Evolutionary conservation across 345 rosid genomes (phyloP).

Genomic region (Linum usitatissimum): DNA sequence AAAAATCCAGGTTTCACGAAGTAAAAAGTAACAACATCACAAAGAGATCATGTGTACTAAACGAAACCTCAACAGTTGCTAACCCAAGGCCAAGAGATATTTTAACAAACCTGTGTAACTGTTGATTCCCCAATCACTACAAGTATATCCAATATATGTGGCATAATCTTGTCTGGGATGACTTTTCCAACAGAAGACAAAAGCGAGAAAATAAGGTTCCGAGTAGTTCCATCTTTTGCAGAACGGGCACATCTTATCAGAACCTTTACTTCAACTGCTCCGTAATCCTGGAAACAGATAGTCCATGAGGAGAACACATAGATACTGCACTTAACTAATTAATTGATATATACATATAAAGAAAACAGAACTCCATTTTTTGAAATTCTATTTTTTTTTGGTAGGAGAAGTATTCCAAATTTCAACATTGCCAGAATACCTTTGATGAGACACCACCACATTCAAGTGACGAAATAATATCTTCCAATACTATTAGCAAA

Average conservation of each 20-base stretch:
- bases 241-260: slow-evolving; percentile 57
- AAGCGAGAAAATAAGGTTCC: slow-evolving; percentile 53
- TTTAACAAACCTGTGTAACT: slow-evolving; percentile 58
- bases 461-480: slow-evolving; percentile 37
- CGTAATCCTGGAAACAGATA: slow-evolving; percentile 42
- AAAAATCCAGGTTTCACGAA: no score
- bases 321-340: no score
- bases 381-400: no score
- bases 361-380: no score
- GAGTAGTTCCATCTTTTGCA: slow-evolving; percentile 45
- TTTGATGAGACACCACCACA: slow-evolving; percentile 25
- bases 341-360: no score
- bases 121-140: slow-evolving; percentile 69
- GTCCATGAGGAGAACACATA: no score
- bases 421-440: slow-evolving; percentile 33
- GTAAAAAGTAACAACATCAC: no score
- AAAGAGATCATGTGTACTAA: not conserved
- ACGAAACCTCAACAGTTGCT: not conserved
- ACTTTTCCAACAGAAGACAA: slow-evolving; percentile 51
- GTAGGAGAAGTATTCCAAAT: slow-evolving; percentile 8
- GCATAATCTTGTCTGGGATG: slow-evolving; percentile 51
- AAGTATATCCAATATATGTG: slow-evolving; percentile 52
- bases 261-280: slow-evolving; percentile 39
- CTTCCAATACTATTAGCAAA: slow-evolving; percentile 53
- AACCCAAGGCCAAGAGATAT: slow-evolving; percentile 4